These are phyloP conservation scores for Hemileccinum rubropunctum DNA, from an alignment of 768 basidiomycete species.

Conservation along the genomic window DNA sequence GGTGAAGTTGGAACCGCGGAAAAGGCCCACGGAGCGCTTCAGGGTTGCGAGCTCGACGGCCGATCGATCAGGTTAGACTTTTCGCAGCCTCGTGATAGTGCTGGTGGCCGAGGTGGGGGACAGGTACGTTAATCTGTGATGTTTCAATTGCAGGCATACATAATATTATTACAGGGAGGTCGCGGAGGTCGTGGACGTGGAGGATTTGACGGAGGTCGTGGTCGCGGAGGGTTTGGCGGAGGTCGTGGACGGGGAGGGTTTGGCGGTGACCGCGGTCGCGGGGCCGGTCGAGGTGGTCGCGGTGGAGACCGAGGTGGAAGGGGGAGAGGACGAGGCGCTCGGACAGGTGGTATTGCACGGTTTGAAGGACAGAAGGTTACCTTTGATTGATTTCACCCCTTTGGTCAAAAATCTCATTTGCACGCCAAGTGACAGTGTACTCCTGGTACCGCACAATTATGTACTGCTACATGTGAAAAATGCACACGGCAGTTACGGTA, in stretches of 20 bases:
- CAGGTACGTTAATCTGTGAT: slow-evolving; percentile 34
- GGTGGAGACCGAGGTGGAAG: slow-evolving; percentile 37
- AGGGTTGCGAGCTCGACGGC: slow-evolving; percentile 78
- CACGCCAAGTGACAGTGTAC: too few species aligned
- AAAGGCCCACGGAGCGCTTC: slow-evolving; percentile 69
- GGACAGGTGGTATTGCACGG: slow-evolving; percentile 52
- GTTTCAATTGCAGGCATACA: not conserved
- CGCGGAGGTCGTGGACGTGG: slow-evolving; percentile 32
- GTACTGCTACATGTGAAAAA: too few species aligned
- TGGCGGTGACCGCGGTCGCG: slow-evolving; percentile 35
- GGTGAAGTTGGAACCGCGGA: slow-evolving; percentile 75
- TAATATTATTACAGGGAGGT: slow-evolving; percentile 23
- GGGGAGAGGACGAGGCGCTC: slow-evolving; percentile 38
- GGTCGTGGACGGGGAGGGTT: too few species aligned
- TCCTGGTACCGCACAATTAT: too few species aligned
- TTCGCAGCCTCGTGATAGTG: slow-evolving; percentile 73
- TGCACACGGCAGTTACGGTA: not conserved
- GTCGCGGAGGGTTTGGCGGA: slow-evolving; percentile 37
- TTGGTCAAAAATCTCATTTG: not conserved
- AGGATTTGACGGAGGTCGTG: slow-evolving; percentile 21
- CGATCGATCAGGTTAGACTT: slow-evolving; percentile 81
- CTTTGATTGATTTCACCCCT: slow-evolving; percentile 32
- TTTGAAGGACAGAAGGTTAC: slow-evolving; percentile 54
- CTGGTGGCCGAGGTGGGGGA: slow-evolving; percentile 51
- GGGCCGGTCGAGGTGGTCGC: slow-evolving; percentile 45